Evolutionary conservation across 2,329 filamentous ascomycete genomes (phyloP).

Genomic region (Diaporthe citri): DNA sequence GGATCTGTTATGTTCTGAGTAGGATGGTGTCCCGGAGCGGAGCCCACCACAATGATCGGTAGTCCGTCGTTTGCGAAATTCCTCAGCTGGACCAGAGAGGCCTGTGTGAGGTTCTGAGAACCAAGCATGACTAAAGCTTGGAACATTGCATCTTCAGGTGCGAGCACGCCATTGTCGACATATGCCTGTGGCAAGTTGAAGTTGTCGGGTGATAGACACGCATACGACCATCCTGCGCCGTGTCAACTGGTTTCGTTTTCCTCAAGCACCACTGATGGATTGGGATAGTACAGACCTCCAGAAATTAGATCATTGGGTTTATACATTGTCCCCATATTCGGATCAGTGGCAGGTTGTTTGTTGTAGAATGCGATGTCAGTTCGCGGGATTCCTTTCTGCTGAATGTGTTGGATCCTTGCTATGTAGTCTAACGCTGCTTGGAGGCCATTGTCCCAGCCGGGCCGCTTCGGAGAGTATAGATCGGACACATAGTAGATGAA

Average conservation of each 20-base stretch:
- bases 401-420: not conserved
- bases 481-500: constrained; percentile 54
- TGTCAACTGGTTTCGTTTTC: not conserved
- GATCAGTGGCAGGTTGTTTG: not conserved
- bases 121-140: constrained; percentile 45
- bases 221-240: constrained; percentile 52
- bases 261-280: not conserved
- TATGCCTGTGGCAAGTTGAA: constrained; percentile 53
- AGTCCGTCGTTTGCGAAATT: constrained; percentile 53
- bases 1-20: not conserved
- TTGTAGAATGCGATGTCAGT: constrained; percentile 9
- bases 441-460: constrained; percentile 6
- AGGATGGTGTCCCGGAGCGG: not conserved
- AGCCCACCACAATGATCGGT: constrained; percentile 53
- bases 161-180: constrained; percentile 53
- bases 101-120: constrained; percentile 42
- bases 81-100: not conserved
- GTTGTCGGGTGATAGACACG: constrained; percentile 59
- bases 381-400: not conserved
- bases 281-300: not conserved
- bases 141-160: constrained; percentile 54
- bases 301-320: not conserved
- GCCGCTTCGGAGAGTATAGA: constrained; percentile 17
- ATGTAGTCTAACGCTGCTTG: not conserved
- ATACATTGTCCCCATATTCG: not conserved